Evolutionary conservation across 805 yeast species (phyloP).

Genomic region (Yamadazyma paraphyllophila): DNA sequence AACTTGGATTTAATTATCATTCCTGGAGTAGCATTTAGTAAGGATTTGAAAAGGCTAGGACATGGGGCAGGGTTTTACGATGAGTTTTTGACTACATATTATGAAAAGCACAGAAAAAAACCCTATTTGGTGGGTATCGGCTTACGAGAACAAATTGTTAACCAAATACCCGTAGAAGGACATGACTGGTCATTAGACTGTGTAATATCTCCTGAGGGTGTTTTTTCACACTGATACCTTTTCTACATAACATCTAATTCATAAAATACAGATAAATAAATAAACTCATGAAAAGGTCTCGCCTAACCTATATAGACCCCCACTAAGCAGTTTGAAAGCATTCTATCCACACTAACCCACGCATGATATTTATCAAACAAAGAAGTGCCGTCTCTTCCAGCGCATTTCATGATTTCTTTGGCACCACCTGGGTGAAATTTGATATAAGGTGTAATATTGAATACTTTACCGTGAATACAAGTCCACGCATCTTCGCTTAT

Average conservation of each 20-base stretch:
- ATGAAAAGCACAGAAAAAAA: constrained; percentile 15
- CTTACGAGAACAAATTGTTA: constrained; percentile 59
- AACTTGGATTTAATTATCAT: constrained; percentile 67
- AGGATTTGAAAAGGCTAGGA: constrained; percentile 59
- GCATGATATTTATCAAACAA: constrained; percentile 68
- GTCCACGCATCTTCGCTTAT: constrained; percentile 81
- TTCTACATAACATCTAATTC: neutral
- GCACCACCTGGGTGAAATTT: constrained; percentile 93
- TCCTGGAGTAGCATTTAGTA: constrained; percentile 84
- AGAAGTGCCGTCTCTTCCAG: constrained; percentile 80
- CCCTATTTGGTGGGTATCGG: constrained; percentile 64
- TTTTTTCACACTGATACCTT: neutral
- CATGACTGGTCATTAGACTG: constrained; percentile 65
- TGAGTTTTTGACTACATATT: constrained; percentile 40
- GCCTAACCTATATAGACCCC: constrained; percentile 46
- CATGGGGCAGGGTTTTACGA: constrained; percentile 96
- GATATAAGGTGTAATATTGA: constrained; percentile 81
- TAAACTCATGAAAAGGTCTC: neutral
- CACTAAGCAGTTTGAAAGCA: constrained; percentile 73
- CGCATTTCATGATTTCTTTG: constrained; percentile 69
- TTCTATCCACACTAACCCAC: constrained; percentile 81
- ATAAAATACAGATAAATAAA: neutral
- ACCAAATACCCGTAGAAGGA: constrained; percentile 50
- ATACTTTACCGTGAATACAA: constrained; percentile 72
- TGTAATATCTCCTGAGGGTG: constrained; percentile 40